Conservation (phyloP, 176 grass and related monocot species). For the Ensete glaucum region DNA sequence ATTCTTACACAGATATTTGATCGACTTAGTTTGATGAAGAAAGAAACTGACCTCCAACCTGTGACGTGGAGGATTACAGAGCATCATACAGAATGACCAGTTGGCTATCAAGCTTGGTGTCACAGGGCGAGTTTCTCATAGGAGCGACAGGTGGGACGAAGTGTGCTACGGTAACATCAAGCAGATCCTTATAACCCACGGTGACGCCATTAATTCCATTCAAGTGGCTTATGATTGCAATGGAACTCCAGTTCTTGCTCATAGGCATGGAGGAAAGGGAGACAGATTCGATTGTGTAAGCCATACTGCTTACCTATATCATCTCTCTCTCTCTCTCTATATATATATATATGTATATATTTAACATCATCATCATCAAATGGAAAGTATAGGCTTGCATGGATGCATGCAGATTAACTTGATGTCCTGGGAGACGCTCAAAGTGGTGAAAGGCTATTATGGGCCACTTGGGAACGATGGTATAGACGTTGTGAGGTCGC, state of each 20-base stretch:
- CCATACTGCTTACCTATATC: not conserved
- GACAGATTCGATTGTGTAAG: not conserved
- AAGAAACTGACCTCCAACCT: no score
- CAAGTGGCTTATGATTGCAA: not conserved
- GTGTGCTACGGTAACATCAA: not conserved
- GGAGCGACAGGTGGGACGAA: not conserved
- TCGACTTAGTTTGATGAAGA: no score
- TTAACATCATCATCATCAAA: no score
- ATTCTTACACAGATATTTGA: no score
- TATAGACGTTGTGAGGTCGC: not conserved
- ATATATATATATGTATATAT: not conserved
- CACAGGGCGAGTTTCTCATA: not conserved
- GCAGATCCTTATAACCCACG: constrained; percentile 4
- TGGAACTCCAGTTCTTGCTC: not conserved
- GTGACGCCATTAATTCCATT: not conserved
- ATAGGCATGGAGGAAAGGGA: not conserved
- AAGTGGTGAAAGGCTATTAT: not conserved
- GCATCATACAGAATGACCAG: no score
- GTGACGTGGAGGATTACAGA: no score
- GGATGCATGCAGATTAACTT: not conserved
- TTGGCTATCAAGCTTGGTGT: not conserved
- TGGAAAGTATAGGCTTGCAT: no score
- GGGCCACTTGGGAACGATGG: not conserved
- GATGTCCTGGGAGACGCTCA: not conserved
- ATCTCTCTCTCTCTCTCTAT: not conserved